Conservation (phyloP, 1,284 basidiomycete species). For the Puccinia novopanici region DNA sequence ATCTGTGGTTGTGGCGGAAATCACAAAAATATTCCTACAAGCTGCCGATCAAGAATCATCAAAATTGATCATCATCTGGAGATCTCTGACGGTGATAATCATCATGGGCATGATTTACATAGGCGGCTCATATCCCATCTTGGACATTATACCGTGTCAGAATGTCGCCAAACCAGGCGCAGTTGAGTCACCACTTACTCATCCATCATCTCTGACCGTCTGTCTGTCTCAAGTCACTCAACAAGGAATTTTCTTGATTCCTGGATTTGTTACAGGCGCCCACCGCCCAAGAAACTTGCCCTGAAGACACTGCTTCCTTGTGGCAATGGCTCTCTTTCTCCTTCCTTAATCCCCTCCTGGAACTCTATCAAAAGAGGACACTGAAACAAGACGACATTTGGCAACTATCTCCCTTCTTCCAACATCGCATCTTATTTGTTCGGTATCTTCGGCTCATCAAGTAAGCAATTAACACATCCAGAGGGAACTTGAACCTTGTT, state of each 20-base stretch:
- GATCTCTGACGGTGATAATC: not conserved
- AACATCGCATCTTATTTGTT: conserved; percentile 32
- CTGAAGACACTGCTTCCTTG: conserved; percentile 38
- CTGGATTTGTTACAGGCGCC: conserved; percentile 16
- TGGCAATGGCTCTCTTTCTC: conserved; percentile 49
- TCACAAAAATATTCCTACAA: not conserved
- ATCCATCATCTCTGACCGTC: not conserved
- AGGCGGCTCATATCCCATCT: conserved; percentile 40
- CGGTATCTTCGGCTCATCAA: conserved; percentile 25
- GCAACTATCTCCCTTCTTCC: conserved; percentile 49
- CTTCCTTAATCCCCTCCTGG: conserved; percentile 47
- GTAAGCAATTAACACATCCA: conserved; percentile 8
- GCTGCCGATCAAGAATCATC: not conserved
- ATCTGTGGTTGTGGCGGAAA: not conserved
- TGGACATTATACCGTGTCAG: conserved; percentile 25
- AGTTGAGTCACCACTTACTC: conserved; percentile 47
- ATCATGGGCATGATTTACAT: conserved; percentile 22
- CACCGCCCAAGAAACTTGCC: conserved; percentile 58
- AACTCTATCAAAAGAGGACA: conserved; percentile 59
- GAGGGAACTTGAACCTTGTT: not conserved
- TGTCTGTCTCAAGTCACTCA: not conserved
- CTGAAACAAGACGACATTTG: conserved; percentile 45
- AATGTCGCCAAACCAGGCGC: conserved; percentile 39
- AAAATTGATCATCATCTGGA: conserved; percentile 13
- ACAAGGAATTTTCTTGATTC: no score